phyloP scores from a whole-genome alignment of 1,139 yeast genomes.

The Debaryomyces robertsiae region DNA sequence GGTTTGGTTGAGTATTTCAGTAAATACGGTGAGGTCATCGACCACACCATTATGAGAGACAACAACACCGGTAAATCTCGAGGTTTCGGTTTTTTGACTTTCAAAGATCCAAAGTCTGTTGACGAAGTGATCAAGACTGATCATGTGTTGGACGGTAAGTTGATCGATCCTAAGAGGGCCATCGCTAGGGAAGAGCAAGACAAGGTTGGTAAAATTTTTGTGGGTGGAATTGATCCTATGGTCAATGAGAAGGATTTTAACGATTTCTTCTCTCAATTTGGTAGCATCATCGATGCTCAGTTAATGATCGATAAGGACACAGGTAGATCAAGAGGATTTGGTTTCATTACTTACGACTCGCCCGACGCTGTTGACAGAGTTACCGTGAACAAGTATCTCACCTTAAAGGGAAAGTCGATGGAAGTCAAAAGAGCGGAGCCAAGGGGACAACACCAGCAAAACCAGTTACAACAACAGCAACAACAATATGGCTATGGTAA shows the following conservation, averaged over 20 bases:
- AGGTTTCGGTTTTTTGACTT: conserved; percentile 95
- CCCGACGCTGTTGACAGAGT: conserved; percentile 95
- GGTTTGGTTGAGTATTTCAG: conserved; percentile 77
- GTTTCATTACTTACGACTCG: conserved; percentile 93
- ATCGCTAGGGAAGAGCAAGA: conserved; percentile 98
- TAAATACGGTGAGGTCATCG: conserved; percentile 88
- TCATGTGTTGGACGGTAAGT: conserved; percentile 92
- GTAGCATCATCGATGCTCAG: conserved; percentile 94
- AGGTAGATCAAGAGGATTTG: conserved; percentile 97
- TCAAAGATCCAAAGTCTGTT: conserved; percentile 79
- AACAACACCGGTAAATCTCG: conserved; percentile 87
- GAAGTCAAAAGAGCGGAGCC: conserved; percentile 99
- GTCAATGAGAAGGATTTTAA: conserved; percentile 92
- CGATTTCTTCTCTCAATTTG: conserved; percentile 85
- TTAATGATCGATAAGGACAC: conserved; percentile 97
- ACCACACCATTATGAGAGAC: conserved; percentile 94
- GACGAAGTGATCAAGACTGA: conserved; percentile 86
- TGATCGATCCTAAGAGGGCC: conserved; percentile 97
- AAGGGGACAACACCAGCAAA: conserved; percentile 57
- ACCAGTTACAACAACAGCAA: conserved; percentile 41
- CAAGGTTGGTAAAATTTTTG: conserved; percentile 94
- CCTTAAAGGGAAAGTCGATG: conserved; percentile 86
- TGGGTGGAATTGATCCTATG: conserved; percentile 96
- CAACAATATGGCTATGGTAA: conserved; percentile 32
- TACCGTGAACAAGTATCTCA: conserved; percentile 77